Base-by-base conservation (phyloP, 164 flowering plant genomes). In the Malania oleifera region DNA sequence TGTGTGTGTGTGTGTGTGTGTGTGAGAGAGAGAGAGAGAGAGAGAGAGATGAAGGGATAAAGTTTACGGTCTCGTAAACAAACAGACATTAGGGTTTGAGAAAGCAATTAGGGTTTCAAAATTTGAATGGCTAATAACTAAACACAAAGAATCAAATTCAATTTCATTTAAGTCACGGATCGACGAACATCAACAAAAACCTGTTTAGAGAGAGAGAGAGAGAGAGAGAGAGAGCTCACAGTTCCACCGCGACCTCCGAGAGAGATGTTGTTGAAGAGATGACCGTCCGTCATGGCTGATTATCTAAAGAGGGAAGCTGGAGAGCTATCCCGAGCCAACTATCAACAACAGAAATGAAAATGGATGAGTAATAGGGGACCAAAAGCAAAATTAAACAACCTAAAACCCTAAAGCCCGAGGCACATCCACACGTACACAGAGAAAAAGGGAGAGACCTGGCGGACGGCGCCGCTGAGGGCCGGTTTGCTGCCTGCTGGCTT, bases 161-260 rank as follows among this genome's bases (percentile, higher is more conserved):
- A 59, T 22, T 24, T 22, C 27, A 22, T 3, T n/a, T 23, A 25
- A 50, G 18, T 19, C 11, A 25, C 54, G 4, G 28, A 50, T 50
- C n/a, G 11, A 50, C 5, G 24, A 15, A 52, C 7, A 52, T 15
- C 7, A 26, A 48, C 28, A 20, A 20, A 31, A 1, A 7, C 2
- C 2, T n/a, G 39, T 26, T 17, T 7, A 18, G 46, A 43, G 49
- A 56, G 27, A 61, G 1, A 39, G 48, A 44, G 54, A 40, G 50
- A 19, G 46, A 47, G 29, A 54, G 35, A 63, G 59, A 54, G 61
- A 29, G 48, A 27, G 54, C 83, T 80, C 52, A 91, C 98, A 13
- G 82, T 75, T 60, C 98, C 98, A 26, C 96, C 95, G 19, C 98
- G 95, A 38, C 96, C 95, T 18, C 88, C 82, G 34, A 88, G 96